These are phyloP conservation scores for Halophytophthora polymorphica DNA, from an alignment of 352 stramenopile genomes.

Conservation along the genomic window DNA sequence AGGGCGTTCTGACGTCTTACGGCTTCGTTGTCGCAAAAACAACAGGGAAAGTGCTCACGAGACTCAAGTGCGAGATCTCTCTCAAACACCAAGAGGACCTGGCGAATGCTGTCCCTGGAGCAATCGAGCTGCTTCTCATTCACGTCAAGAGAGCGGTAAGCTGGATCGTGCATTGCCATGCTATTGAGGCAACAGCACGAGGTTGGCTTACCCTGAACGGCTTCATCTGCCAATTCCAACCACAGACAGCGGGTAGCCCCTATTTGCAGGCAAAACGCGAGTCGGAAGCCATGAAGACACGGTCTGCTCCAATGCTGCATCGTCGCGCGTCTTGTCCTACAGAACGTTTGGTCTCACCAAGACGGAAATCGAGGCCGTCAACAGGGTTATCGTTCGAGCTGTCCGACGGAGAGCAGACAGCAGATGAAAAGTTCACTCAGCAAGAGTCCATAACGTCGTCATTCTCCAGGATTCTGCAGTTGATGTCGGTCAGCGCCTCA, in stretches of 20 bases:
- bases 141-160: conserved; percentile 45
- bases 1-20: background rate
- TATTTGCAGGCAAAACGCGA: conserved; percentile 13
- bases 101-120: conserved; percentile 33
- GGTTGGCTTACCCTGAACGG: background rate
- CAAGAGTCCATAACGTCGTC: conserved; percentile 22
- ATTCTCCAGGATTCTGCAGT: conserved; percentile 33
- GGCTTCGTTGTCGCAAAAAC: background rate
- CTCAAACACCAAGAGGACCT: conserved; percentile 44
- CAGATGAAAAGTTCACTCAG: background rate
- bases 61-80: conserved; percentile 44
- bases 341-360: conserved; percentile 5
- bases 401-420: background rate
- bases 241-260: conserved; percentile 15
- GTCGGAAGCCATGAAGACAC: background rate
- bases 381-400: background rate
- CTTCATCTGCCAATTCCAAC: background rate
- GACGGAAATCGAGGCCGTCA: conserved; percentile 8
- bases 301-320: background rate
- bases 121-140: conserved; percentile 36
- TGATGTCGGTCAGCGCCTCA: conserved; percentile 20
- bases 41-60: conserved; percentile 44
- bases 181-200: background rate
- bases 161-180: background rate
- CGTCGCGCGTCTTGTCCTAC: conserved; percentile 8